Conservation (phyloP, 78 protist species). For the Dictyostelium purpureum region DNA sequence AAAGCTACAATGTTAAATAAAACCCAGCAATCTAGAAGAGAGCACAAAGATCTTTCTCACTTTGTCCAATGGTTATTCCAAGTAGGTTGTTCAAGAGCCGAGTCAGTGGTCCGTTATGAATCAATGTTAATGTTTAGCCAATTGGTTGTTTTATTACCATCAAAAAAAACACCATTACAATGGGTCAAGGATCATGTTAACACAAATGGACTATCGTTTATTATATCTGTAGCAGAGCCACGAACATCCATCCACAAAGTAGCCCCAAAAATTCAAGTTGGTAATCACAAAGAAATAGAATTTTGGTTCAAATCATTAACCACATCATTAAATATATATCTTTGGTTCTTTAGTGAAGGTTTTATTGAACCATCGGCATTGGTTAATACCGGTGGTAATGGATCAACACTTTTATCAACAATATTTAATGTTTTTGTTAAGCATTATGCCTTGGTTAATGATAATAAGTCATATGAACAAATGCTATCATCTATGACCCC, state of each 20-base stretch:
- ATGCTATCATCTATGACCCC: slow-evolving; percentile 43
- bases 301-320: slow-evolving; percentile 45
- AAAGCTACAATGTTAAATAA: slow-evolving; percentile 9
- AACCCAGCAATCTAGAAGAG: slow-evolving; percentile 29
- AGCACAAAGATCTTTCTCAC: slow-evolving; percentile 44
- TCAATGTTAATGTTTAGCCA: slow-evolving; percentile 23
- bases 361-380: slow-evolving; percentile 22
- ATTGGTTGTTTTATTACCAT: slow-evolving; percentile 33
- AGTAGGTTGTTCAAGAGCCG: slow-evolving; percentile 17
- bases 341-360: slow-evolving; percentile 47
- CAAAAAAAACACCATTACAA: slow-evolving; percentile 12
- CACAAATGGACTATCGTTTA: slow-evolving; percentile 5
- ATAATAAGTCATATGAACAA: neutral
- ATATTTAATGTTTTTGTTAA: slow-evolving; percentile 29
- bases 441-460: slow-evolving; percentile 1
- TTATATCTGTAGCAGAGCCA: slow-evolving; percentile 30
- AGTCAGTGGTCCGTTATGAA: slow-evolving; percentile 9
- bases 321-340: slow-evolving; percentile 14
- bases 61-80: slow-evolving; percentile 59
- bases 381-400: neutral
- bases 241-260: neutral
- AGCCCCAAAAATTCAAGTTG: slow-evolving; percentile 16
- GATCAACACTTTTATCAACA: neutral
- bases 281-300: slow-evolving; percentile 14
- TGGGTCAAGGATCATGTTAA: slow-evolving; percentile 33